A percentile compares a stretch with the other conserved stretches of the same genome.
Evolutionary conservation across 2,329 filamentous ascomycete species (phyloP).

Genomic region (Conoideocrella luteorostrata): DNA sequence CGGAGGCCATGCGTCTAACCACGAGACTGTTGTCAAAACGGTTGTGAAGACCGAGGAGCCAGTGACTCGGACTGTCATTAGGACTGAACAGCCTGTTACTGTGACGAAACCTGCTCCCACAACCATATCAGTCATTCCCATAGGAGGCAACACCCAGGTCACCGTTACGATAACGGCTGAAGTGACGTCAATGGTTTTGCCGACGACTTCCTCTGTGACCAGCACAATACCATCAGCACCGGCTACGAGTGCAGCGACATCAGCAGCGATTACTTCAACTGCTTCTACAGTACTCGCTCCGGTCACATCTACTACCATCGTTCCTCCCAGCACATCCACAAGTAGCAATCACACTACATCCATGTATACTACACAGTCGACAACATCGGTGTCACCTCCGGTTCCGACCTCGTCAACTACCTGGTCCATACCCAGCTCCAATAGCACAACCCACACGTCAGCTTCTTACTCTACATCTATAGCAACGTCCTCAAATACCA

Average conservation of each 20-base stretch:
- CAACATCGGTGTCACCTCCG: not conserved
- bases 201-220: not conserved
- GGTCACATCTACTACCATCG: not conserved
- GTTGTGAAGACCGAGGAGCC: conserved; percentile 22
- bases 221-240: not conserved
- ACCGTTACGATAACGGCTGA: conserved; percentile 13
- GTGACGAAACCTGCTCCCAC: conserved; percentile 22
- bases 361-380: not conserved
- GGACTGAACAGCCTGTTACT: conserved; percentile 20
- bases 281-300: not conserved
- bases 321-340: not conserved
- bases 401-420: conserved; percentile 3
- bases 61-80: conserved; percentile 20
- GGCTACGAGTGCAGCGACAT: not conserved
- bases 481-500: not conserved
- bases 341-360: not conserved
- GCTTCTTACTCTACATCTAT: conserved; percentile 2
- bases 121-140: conserved; percentile 26
- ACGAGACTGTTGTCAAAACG: conserved; percentile 30
- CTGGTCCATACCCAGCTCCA: conserved; percentile 4
- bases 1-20: conserved; percentile 8
- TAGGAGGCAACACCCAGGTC: conserved; percentile 17
- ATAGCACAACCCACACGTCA: conserved; percentile 3
- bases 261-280: not conserved
- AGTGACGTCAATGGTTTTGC: not conserved